Conservation (phyloP, 192 early-diverging fungal species). For the Powellomyces hirtus region DNA sequence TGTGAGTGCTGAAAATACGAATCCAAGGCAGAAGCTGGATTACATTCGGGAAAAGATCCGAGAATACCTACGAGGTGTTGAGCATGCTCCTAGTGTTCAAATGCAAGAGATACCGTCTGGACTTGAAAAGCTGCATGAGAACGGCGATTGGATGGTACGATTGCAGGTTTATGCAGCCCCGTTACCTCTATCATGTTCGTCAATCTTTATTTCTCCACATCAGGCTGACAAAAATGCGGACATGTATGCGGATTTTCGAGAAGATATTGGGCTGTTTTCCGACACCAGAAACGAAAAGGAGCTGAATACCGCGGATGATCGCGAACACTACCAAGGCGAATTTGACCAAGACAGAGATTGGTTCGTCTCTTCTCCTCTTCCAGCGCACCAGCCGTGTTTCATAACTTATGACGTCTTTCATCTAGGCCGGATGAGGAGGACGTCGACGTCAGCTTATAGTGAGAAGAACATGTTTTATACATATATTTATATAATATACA, state of each 20-base stretch:
- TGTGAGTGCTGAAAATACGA: constrained; percentile 78
- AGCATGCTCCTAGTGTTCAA: constrained; percentile 78
- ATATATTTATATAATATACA: too few species aligned
- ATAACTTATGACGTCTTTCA: too few species aligned
- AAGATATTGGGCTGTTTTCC: constrained; percentile 29
- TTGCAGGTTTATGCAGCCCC: not conserved
- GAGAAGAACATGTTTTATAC: too few species aligned
- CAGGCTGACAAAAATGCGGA: constrained; percentile 39
- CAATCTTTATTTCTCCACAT: not conserved
- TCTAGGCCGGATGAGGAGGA: too few species aligned
- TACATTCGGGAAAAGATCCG: constrained; percentile 59
- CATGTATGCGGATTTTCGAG: constrained; percentile 34
- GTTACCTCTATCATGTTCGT: not conserved
- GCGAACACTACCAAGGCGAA: constrained; percentile 46
- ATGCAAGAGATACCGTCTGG: constrained; percentile 72
- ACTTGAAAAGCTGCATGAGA: constrained; percentile 31
- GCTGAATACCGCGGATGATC: constrained; percentile 27
- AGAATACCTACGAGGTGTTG: constrained; percentile 66
- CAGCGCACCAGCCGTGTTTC: too few species aligned
- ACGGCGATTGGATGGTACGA: constrained; percentile 36
- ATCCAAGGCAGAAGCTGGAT: constrained; percentile 81
- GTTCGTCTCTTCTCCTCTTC: too few species aligned
- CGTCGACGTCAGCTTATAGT: too few species aligned
- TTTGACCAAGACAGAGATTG: constrained; percentile 38
- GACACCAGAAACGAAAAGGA: constrained; percentile 31